Evolutionary conservation across 2,329 filamentous ascomycete species (phyloP), one percentile per base, ranked within the genome.

Genomic region (Penicillium sclerotiorum): DNA sequence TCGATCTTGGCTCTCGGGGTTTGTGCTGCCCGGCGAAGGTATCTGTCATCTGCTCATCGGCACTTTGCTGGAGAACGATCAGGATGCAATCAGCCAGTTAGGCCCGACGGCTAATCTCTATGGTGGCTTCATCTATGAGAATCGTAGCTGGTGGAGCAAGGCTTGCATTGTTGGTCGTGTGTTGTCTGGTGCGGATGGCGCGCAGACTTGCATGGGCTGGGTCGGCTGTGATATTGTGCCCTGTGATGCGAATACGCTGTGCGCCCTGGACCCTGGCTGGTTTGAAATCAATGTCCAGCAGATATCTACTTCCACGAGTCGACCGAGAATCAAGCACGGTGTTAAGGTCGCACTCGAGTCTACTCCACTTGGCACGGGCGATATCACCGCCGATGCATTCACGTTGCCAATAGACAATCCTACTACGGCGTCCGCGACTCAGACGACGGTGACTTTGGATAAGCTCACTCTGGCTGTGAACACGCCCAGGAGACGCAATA

Each of bases 61-160:
- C 2, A 79, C 79, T 0, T 52, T 83, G 6, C 65, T 84, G 2
- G 81, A 84, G 51, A 83, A 82, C 53, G 78, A 81, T 47, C 68
- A 71, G 11, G 56, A 71, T 3, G 79, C 79, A 1, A 71, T 83
- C 7, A 60, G 67, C 17, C 65, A 65, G 21, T 68, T 83, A 1
- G 80, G 80, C 0, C 72, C 79, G 11, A 69, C 72, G 7, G 78
- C 75, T 0, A 79, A 80, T 55, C 66, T 83, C 0, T 77, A 80
- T 45, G 78, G 80, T 17, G 81, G 80, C 2, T 82, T 84, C 52
- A 61, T 79, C 21, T 81, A 80, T 50, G 58, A 67, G 7, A 71
- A 67, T 3, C 70, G 70, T 27, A 78, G 74, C 39, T 84, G 77
- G 73, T 84, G 81, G 81, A 82, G 80, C 60, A 82, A 81, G 60